Evolutionary conservation across 2,329 filamentous ascomycete species (phyloP).

Genomic region (Nigrospora sphaerica): DNA sequence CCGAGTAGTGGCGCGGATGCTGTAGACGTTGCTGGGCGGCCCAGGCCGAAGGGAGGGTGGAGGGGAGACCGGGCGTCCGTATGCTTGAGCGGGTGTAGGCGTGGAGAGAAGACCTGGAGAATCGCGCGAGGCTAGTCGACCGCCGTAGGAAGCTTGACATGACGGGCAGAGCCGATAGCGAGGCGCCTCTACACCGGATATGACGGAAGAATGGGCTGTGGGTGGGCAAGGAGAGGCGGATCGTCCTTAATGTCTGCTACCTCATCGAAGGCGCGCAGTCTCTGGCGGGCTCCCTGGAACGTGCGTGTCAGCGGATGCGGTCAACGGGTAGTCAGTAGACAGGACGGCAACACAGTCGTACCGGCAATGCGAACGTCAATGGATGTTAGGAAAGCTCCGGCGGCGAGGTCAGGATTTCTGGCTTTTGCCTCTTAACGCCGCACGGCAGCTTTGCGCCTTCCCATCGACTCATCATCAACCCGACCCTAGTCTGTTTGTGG

Average conservation of each 20-base stretch:
- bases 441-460: too few species aligned
- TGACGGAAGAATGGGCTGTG: conserved; percentile 7
- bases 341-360: not conserved
- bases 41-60: conserved; percentile 15
- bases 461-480: too few species aligned
- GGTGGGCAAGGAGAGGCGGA: not conserved
- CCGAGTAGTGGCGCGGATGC: conserved; percentile 16
- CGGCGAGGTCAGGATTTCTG: too few species aligned
- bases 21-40: conserved; percentile 4
- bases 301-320: not conserved
- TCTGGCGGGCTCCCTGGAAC: too few species aligned
- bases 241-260: not conserved
- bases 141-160: conserved; percentile 25
- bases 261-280: conserved; percentile 2
- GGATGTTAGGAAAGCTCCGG: too few species aligned
- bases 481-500: too few species aligned
- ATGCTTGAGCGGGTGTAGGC: conserved; percentile 14
- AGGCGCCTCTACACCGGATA: conserved; percentile 8
- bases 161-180: conserved; percentile 13
- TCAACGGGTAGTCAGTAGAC: not conserved
- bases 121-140: conserved; percentile 18
- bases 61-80: conserved; percentile 14
- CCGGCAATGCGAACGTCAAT: not conserved
- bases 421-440: too few species aligned
- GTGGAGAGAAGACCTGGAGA: conserved; percentile 15